Evolutionary conservation across 352 stramenopile genomes (phyloP), one percentile per base, ranked within the genome.

Genomic region (Globisporangium nunn): DNA sequence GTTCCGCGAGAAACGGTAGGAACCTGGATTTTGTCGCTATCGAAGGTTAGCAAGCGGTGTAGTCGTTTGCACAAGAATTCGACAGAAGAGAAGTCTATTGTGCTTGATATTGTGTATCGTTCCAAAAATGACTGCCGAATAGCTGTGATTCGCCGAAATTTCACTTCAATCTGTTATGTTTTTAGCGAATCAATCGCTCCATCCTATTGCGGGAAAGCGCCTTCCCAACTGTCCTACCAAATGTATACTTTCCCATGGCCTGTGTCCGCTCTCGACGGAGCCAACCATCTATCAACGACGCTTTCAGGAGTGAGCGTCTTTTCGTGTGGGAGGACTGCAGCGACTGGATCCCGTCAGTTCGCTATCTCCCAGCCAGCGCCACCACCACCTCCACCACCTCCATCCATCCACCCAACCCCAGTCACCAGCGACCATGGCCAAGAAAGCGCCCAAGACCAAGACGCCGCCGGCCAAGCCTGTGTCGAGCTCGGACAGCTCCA

Each of bases 401-500:
- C 56, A 31, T 2, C 50, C 51, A 35, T 33, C 6, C 23, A 23
- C 37, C 40, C 31, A 23, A 23, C 44, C 35, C 47, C 52, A 57
- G 31, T 37, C 56, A 31, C 33, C 39, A 55, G 28, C 35, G 23
- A 48, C 41, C 31, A 75, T 78, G 67, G 70, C 64, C 29, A 78
- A 78, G 70, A 78, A 78, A 50, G 53, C 64, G 54, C 63, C 69
- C 41, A 62, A 62, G 50, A 56, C 55, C 40, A 49, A 49, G 44
- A 43, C 31, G 28, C 56, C 56, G 47, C 35, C 56, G 52, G 64
- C 59, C 35, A 77, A 76, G 65, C 65, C 62, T 18, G 68, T 61
- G 50, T 66, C 55, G 52, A 72, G 63, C 63, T 70, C 61, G 44
- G 62, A 63, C 55, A 73, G 63, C 59, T 72, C 61, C 33, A 73